A percentile compares a stretch with the other conserved stretches of the same genome.
phyloP scores from a whole-genome alignment of 352 stramenopile genomes.

The Pythium phragmiticola region DNA sequence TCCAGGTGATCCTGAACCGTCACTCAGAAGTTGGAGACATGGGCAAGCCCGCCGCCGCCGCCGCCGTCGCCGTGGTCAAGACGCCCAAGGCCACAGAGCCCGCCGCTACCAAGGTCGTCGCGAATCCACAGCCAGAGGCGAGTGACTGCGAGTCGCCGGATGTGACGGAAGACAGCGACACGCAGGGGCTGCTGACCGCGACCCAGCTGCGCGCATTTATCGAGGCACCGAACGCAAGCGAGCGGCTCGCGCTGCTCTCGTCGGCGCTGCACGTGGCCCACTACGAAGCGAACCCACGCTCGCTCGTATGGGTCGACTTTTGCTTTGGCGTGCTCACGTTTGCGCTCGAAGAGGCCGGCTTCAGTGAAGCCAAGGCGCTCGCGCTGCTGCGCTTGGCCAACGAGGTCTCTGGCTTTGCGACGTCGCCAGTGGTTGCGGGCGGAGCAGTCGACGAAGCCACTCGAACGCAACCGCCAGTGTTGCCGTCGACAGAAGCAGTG shows the following conservation, averaged over 20 bases:
- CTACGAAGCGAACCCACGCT: slow-evolving; percentile 50
- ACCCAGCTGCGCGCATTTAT: slow-evolving; percentile 37
- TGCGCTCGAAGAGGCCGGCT: slow-evolving; percentile 40
- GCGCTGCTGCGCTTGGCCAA: slow-evolving; percentile 48
- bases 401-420: slow-evolving; percentile 56
- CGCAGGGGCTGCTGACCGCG: slow-evolving; percentile 31
- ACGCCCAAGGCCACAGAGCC: slow-evolving; percentile 19
- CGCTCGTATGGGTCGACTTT: slow-evolving; percentile 55
- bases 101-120: neutral
- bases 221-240: slow-evolving; percentile 19
- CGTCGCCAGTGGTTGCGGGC: slow-evolving; percentile 10
- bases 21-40: slow-evolving; percentile 5
- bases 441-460: neutral
- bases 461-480: neutral
- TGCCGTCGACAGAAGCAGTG: slow-evolving; percentile 13
- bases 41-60: slow-evolving; percentile 8
- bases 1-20: slow-evolving; percentile 1
- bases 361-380: slow-evolving; percentile 38
- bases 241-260: slow-evolving; percentile 37
- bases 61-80: slow-evolving; percentile 2
- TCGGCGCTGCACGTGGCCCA: slow-evolving; percentile 45
- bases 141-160: neutral
- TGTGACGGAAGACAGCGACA: neutral
- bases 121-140: neutral
- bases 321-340: slow-evolving; percentile 71